Conservation (phyloP, 2,329 filamentous ascomycete species). For the Aureobasidium sp. region DNA sequence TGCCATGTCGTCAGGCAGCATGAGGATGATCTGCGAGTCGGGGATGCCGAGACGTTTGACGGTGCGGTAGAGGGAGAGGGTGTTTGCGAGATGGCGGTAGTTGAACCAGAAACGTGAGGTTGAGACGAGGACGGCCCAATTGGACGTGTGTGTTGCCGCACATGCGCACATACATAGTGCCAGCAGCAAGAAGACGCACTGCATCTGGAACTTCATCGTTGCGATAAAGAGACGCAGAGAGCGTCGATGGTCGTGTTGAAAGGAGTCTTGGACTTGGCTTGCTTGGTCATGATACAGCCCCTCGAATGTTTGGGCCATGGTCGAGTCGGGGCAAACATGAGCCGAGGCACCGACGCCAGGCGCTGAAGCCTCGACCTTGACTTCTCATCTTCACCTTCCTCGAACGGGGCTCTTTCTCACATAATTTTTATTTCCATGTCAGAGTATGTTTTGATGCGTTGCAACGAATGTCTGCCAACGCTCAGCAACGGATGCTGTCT, state of each 20-base stretch:
- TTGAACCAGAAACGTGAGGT: conserved; percentile 99
- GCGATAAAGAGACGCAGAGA: background rate
- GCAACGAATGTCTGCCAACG: too few species aligned
- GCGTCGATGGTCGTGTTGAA: background rate
- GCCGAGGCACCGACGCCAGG: conserved; percentile 1
- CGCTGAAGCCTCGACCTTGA: background rate
- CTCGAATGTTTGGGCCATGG: background rate
- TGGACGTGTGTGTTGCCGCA: conserved; percentile 79
- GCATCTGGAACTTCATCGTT: background rate
- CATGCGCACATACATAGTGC: conserved; percentile 32
- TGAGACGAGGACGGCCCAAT: conserved; percentile 98
- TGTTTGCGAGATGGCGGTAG: conserved; percentile 96
- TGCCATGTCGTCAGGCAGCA: conserved; percentile 99
- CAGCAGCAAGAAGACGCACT: conserved; percentile 5
- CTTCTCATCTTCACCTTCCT: background rate
- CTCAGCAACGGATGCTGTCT: too few species aligned
- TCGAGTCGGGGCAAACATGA: background rate
- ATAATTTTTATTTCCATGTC: background rate
- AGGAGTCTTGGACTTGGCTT: background rate
- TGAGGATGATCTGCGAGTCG: conserved; percentile 97
- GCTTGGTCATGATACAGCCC: conserved; percentile 1
- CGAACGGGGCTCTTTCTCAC: background rate
- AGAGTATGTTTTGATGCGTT: background rate
- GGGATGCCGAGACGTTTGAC: conserved; percentile 97
- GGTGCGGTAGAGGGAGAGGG: conserved; percentile 92